These are phyloP conservation scores for Eucalyptus marginata DNA, from an alignment of 345 rosid species.

Conservation along the genomic window DNA sequence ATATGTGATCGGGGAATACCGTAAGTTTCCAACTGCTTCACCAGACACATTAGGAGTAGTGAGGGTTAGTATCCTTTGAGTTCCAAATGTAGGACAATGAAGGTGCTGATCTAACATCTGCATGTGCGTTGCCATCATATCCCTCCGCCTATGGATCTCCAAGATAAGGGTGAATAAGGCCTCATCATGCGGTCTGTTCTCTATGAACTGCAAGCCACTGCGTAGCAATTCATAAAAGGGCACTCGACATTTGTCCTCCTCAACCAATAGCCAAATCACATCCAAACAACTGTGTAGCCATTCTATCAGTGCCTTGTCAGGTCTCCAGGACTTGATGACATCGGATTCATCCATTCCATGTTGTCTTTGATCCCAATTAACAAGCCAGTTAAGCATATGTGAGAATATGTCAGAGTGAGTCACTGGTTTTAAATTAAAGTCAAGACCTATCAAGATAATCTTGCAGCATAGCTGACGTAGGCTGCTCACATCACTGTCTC, in stretches of 20 bases:
- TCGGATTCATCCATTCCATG: constrained; percentile 51
- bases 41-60: constrained; percentile 58
- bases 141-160: constrained; percentile 96
- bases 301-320: constrained; percentile 61
- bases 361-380: constrained; percentile 89
- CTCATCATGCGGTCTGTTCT: constrained; percentile 91
- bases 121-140: constrained; percentile 98
- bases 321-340: constrained; percentile 52
- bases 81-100: constrained; percentile 94
- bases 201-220: constrained; percentile 91
- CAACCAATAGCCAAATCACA: constrained; percentile 87
- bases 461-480: constrained; percentile 87
- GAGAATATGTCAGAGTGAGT: constrained; percentile 76
- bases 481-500: constrained; percentile 60
- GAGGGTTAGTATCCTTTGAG: constrained; percentile 68
- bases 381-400: constrained; percentile 83
- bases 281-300: constrained; percentile 93
- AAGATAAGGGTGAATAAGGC: constrained; percentile 87
- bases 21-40: constrained; percentile 60
- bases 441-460: constrained; percentile 70
- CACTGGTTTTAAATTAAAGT: constrained; percentile 62
- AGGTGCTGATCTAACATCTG: constrained; percentile 97
- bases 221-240: constrained; percentile 93
- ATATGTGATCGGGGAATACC: constrained; percentile 89
- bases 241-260: constrained; percentile 76